Evolutionary conservation across 2,329 filamentous ascomycete species (phyloP), one percentile per base, ranked within the genome.

Genomic region (Microsporum audouinii): DNA sequence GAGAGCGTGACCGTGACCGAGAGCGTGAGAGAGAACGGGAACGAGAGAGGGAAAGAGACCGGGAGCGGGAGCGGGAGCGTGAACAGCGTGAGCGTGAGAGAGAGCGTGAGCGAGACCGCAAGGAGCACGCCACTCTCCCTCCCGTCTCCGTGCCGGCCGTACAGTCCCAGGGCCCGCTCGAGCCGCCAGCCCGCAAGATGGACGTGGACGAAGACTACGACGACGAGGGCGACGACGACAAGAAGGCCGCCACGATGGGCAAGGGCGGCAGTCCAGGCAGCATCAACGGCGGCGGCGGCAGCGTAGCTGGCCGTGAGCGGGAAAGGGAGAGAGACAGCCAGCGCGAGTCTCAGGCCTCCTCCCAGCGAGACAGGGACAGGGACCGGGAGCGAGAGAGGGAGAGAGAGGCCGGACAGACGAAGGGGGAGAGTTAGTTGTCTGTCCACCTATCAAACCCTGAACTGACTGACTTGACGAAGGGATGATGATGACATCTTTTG

Each of bases 121-220:
- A 70, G 39, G 77, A 79, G 63, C 73, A 82, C 33, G n/a, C 43
- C 6, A 10, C 43, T 29, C 43, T 47, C 5, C 43, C 43, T 10
- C 43, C 43, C 23, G 73, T 80, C 23, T 73, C 80, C 17, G 29
- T 51, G 34, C 58, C 49, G 12, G 27, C 47, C 27, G 47, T 31
- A 7, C 43, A 47, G 47, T 23, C 31, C 10, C 49, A 34, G 27
- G 49, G 49, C 12, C 49, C 58, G 17, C 86, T 85, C 62, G 92
- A 97, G 76, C 89, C 91, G 59, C 91, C 94, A 38, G 90, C 91
- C 23, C 83, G 94, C 27, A 95, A 95, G 75, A 95, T 99, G 84
- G 92, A 97, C 5, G 89, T 97, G 23, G 91, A 99, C 67, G 94
- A 99, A 72, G 88, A 97, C 72, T 97, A 99, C 69, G 92, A 97